phyloP scores from a whole-genome alignment of 169 alveolate species.

The Plasmodium gaboni region DNA sequence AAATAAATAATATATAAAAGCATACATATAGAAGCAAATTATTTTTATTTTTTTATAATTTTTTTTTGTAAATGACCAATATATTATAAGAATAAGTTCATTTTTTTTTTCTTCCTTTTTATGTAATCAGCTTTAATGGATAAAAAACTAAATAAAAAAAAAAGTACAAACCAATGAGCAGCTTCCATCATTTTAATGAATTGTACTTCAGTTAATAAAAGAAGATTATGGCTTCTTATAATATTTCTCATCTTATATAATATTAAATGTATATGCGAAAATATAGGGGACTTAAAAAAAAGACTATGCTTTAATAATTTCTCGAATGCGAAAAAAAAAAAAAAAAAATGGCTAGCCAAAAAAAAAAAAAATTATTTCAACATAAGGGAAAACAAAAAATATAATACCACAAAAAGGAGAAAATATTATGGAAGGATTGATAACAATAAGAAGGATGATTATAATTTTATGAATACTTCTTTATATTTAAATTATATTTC shows the following conservation, averaged over 20 bases:
- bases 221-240: constrained; percentile 19
- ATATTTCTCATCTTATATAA: constrained; percentile 13
- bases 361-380: background rate
- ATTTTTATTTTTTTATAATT: too few relatives aligned
- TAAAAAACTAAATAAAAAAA: background rate
- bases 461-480: too few relatives aligned
- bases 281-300: constrained; percentile 7
- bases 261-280: constrained; percentile 12
- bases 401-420: background rate
- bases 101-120: too few relatives aligned
- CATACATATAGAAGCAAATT: too few relatives aligned
- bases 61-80: too few relatives aligned
- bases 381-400: background rate
- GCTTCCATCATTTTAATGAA: constrained; percentile 23
- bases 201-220: constrained; percentile 2
- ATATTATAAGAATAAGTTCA: too few relatives aligned
- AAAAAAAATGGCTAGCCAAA: constrained; percentile 1
- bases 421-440: too few relatives aligned
- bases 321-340: background rate
- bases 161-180: too few relatives aligned
- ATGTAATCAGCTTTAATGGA: background rate
- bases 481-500: too few relatives aligned
- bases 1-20: too few relatives aligned
- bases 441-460: too few relatives aligned
- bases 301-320: constrained; percentile 7